phyloP scores from a whole-genome alignment of 192 early-diverging fungal genomes.

The Backusella circina region DNA sequence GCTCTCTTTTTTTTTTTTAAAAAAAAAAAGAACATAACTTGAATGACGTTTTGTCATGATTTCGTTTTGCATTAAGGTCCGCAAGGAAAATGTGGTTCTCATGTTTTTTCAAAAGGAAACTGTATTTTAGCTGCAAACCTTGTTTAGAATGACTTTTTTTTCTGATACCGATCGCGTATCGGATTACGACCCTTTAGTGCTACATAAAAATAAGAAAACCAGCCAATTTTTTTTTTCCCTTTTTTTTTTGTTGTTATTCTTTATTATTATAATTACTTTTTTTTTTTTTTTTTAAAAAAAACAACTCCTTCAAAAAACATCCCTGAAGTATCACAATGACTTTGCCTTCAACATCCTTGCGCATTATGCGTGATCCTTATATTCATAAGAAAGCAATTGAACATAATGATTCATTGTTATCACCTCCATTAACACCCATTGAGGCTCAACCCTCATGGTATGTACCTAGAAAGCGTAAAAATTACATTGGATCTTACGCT shows the following conservation, averaged over 20 bases:
- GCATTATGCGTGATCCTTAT: constrained; percentile 8
- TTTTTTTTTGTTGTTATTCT: not conserved
- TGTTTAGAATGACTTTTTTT: not conserved
- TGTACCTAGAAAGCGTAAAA: constrained; percentile 7
- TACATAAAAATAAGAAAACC: constrained; percentile 3
- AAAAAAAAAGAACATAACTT: not conserved
- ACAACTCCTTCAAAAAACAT: not conserved
- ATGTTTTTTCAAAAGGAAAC: no score
- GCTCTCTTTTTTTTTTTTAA: not conserved
- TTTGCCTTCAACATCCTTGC: constrained; percentile 9
- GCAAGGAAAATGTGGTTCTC: not conserved
- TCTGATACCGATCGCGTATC: constrained; percentile 15
- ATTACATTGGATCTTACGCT: constrained; percentile 10
- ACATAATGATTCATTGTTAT: constrained; percentile 7
- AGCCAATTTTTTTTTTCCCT: not conserved
- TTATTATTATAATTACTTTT: not conserved
- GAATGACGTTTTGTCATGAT: constrained; percentile 14
- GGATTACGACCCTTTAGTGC: not conserved
- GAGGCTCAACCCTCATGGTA: constrained; percentile 8
- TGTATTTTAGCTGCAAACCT: no score
- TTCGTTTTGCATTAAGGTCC: not conserved
- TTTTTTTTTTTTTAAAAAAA: not conserved
- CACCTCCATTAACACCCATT: constrained; percentile 19
- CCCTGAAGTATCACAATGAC: constrained; percentile 1
- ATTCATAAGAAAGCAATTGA: not conserved